Evolutionary conservation across 2,329 filamentous ascomycete genomes (phyloP), one percentile per base, ranked within the genome.

Genomic region (Arthrinium puccinioides): DNA sequence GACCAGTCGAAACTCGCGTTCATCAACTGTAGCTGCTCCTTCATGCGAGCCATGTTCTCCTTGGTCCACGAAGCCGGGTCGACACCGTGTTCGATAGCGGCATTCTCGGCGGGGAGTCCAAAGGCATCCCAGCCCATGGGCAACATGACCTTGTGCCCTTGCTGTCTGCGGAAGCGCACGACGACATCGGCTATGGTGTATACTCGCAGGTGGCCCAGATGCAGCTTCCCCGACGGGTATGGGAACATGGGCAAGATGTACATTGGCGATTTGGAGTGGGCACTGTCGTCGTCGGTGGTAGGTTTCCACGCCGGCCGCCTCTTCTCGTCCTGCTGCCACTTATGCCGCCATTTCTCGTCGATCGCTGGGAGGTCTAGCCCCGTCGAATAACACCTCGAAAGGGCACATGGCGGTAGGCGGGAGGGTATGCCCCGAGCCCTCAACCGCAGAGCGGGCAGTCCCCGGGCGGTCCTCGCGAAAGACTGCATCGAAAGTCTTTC

Each of bases 121-220:
- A 95, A 94, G 5, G 87, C 85, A 67, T 95, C 88, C 87, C 88
- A 95, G 9, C 88, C 88, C 74, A 94, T 94, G n/a, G 88, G 87
- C 45, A 94, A 76, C 37, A 94, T 61, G 21, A 94, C 86, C 38
- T 84, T 64, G 47, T 79, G 70, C 13, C 87, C 87, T 48, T 81
- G 78, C 63, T 94, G 79, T 19, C 72, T 74, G 50, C 81, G 77
- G 54, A 82, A 94, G 37, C 88, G 76, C 11, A 87, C 79, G 36
- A 94, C 64, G 9, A 89, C 84, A 64, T 95, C 88, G 43, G 87
- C 87, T 46, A 95, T 92, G 25, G 87, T 87, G 65, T 94, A 95
- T 34, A 94, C 87, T 32, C 88, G 80, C 26, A 94, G 67, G 58
- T 95, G 88, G 11, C 88, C 88, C 43, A 94, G 78, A 57, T 95